A percentile compares a stretch with the other conserved stretches of the same genome.
phyloP scores from a whole-genome alignment of 139 green algal genomes.

The Edaphochlamys debaryana region DNA sequence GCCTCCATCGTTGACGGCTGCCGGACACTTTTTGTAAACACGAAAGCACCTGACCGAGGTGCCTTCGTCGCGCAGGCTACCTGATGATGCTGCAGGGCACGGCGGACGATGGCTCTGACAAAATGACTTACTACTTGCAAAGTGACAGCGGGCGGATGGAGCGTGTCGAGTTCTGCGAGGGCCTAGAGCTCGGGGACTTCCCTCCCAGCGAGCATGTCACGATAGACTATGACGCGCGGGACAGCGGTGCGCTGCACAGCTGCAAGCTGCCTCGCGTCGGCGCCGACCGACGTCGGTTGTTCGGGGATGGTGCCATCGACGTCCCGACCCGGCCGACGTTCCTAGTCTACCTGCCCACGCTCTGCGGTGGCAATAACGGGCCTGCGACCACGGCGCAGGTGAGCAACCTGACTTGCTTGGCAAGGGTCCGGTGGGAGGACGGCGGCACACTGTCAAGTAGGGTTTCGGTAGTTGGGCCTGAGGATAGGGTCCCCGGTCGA shows the following conservation, averaged over 20 bases:
- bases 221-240: background rate
- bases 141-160: background rate
- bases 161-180: background rate
- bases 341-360: background rate
- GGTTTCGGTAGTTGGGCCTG: too few relatives aligned
- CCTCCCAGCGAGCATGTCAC: background rate
- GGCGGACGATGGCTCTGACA: background rate
- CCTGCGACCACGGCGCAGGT: background rate
- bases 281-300: background rate
- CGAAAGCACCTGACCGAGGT: too few relatives aligned
- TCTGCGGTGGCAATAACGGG: background rate
- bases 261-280: background rate
- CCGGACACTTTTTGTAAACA: too few relatives aligned
- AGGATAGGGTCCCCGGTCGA: too few relatives aligned
- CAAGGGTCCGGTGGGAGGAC: too few relatives aligned
- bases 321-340: background rate
- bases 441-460: too few relatives aligned
- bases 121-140: background rate
- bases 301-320: background rate
- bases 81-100: slow-evolving; percentile 6
- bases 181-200: background rate
- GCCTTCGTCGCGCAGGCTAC: too few relatives aligned
- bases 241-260: background rate
- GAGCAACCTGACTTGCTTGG: background rate
- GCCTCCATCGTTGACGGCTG: too few relatives aligned